Evolutionary conservation across 768 basidiomycete species (phyloP).

Genomic region (Trametopsis cervina): DNA sequence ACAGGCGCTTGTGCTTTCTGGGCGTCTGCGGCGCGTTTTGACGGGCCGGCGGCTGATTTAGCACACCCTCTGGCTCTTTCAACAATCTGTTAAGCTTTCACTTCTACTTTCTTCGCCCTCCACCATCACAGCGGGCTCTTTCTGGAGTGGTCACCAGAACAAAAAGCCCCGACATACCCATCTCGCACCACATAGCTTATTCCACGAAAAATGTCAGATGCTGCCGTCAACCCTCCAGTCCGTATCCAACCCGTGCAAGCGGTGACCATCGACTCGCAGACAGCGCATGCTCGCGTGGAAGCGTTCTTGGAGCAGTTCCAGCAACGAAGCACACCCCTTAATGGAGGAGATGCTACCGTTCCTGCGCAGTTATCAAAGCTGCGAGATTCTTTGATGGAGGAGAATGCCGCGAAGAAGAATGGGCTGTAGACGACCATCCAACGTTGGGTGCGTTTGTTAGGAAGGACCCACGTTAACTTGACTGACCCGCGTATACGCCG

Average conservation of each 20-base stretch:
- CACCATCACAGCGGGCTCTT: neutral
- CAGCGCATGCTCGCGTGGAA: slow-evolving; percentile 21
- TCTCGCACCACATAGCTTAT: neutral
- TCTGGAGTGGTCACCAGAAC: too few relatives aligned
- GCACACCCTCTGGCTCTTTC: too few relatives aligned
- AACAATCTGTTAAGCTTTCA: slow-evolving; percentile 2
- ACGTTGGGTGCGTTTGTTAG: too few relatives aligned
- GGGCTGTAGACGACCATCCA: too few relatives aligned
- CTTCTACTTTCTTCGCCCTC: neutral
- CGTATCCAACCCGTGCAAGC: slow-evolving; percentile 19
- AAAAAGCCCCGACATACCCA: neutral
- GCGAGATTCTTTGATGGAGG: slow-evolving; percentile 26
- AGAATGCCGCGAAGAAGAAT: slow-evolving; percentile 13
- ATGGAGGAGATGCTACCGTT: slow-evolving; percentile 29
- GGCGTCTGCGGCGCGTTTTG: neutral
- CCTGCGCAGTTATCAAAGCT: slow-evolving; percentile 30
- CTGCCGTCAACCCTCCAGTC: slow-evolving; percentile 22
- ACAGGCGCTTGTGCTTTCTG: neutral
- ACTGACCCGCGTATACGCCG: too few relatives aligned
- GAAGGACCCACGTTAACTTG: too few relatives aligned
- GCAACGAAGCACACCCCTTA: slow-evolving; percentile 21
- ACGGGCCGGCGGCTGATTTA: neutral
- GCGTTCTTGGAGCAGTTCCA: slow-evolving; percentile 27
- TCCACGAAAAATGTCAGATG: slow-evolving; percentile 18
- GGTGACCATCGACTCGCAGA: slow-evolving; percentile 20